These are phyloP conservation scores for Coniosporium tulheliwenetii DNA, from an alignment of 2,329 filamentous ascomycete species.

Conservation along the genomic window DNA sequence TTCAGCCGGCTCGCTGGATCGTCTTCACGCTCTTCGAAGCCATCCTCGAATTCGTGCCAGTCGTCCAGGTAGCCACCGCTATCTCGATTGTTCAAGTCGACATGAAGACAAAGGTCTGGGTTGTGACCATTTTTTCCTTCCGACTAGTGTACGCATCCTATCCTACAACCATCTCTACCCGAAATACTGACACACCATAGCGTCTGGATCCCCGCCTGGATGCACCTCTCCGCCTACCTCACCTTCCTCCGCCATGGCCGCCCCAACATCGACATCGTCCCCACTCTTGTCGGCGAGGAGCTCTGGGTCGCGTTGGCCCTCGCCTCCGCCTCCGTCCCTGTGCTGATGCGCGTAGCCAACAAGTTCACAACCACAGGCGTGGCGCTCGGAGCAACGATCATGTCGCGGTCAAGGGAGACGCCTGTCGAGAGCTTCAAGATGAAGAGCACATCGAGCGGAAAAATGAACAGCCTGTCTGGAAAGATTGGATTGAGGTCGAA, in stretches of 20 bases:
- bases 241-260: conserved; percentile 6
- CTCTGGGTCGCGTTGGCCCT: conserved; percentile 13
- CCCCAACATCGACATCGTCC: conserved; percentile 8
- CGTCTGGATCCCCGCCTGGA: neutral
- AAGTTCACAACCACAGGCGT: too few relatives aligned
- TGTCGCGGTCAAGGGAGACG: too few relatives aligned
- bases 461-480: too few relatives aligned
- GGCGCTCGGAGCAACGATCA: too few relatives aligned
- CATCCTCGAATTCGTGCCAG: conserved; percentile 11
- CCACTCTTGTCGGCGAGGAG: conserved; percentile 12
- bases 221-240: neutral
- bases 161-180: conserved; percentile 2
- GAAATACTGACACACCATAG: conserved; percentile 2
- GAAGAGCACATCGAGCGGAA: too few relatives aligned
- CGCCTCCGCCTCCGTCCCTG: conserved; percentile 13
- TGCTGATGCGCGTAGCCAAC: too few relatives aligned
- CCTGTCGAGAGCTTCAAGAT: too few relatives aligned
- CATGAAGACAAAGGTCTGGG: conserved; percentile 12
- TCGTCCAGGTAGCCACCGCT: conserved; percentile 9
- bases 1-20: conserved; percentile 9
- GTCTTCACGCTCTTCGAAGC: conserved; percentile 11
- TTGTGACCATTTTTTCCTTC: conserved; percentile 13
- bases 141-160: conserved; percentile 7
- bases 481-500: too few relatives aligned
- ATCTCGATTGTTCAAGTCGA: conserved; percentile 14